phyloP scores from a whole-genome alignment of 352 stramenopile genomes.

The Blastocystis sp. region DNA sequence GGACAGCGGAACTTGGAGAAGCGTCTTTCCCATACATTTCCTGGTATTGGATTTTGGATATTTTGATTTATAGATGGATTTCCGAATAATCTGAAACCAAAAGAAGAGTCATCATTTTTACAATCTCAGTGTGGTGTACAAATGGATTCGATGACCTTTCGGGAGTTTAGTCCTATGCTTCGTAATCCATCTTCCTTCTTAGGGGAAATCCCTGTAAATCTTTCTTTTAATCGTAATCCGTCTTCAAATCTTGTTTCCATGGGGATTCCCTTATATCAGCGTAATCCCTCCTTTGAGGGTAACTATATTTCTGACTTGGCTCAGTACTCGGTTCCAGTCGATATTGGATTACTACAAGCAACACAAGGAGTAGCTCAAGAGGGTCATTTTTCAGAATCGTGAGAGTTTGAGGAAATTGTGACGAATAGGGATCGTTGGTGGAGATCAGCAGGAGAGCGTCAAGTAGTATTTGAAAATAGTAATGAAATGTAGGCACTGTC shows the following conservation, averaged over 20 bases:
- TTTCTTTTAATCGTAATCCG: not conserved
- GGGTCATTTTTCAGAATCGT: not conserved
- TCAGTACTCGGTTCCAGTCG: not conserved
- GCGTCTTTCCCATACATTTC: not conserved
- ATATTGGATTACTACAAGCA: not conserved
- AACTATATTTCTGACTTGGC: not conserved
- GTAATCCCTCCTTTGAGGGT: not conserved
- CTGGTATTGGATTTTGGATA: not conserved
- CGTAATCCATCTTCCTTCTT: not conserved
- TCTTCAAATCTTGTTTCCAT: not conserved
- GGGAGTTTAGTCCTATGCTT: not conserved
- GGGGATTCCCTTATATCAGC: not conserved
- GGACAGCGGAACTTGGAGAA: not conserved
- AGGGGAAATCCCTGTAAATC: not conserved
- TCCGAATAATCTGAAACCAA: not conserved
- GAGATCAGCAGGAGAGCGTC: not conserved
- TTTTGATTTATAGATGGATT: not conserved
- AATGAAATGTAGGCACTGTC: not conserved
- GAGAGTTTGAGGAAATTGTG: not conserved
- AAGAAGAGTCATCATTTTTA: not conserved
- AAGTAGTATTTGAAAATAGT: not conserved
- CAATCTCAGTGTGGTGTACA: not conserved
- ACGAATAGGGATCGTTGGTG: not conserved
- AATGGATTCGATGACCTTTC: not conserved
- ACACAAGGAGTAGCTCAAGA: not conserved